Evolutionary conservation across 805 yeast genomes (phyloP).

Genomic region (Yarrowia osloensis): DNA sequence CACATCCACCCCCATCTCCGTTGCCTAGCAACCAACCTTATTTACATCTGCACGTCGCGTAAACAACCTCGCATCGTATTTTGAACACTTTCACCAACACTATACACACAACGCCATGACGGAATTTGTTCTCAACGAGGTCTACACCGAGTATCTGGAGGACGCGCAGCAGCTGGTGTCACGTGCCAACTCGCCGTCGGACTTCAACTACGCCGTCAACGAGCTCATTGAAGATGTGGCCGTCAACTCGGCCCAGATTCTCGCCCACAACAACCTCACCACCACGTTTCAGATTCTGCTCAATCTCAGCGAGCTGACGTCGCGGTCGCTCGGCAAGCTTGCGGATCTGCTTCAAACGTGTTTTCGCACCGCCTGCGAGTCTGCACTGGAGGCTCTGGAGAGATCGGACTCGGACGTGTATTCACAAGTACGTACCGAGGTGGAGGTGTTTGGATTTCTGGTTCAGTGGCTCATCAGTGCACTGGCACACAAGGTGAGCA

Average conservation of each 20-base stretch:
- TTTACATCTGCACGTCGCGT: slow-evolving; percentile 23
- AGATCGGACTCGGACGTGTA: not conserved
- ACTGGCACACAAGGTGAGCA: slow-evolving; percentile 30
- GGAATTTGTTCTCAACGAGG: slow-evolving; percentile 19
- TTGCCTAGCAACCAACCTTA: slow-evolving; percentile 14
- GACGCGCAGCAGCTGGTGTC: slow-evolving; percentile 20
- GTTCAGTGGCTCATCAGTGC: slow-evolving; percentile 35
- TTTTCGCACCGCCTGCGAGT: slow-evolving; percentile 4
- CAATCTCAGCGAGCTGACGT: slow-evolving; percentile 9
- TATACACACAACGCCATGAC: not conserved
- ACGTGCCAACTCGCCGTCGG: slow-evolving; percentile 18
- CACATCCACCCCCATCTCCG: not conserved
- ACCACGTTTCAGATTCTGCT: slow-evolving; percentile 21
- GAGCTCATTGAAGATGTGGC: slow-evolving; percentile 28
- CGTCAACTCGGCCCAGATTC: not conserved
- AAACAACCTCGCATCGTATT: not conserved
- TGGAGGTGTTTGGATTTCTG: slow-evolving; percentile 37
- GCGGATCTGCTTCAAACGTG: slow-evolving; percentile 22
- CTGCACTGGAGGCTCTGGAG: not conserved
- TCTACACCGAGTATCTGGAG: slow-evolving; percentile 20
- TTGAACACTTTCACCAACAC: not conserved
- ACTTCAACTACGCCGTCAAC: slow-evolving; percentile 24
- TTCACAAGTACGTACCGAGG: slow-evolving; percentile 30
- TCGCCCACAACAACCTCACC: not conserved
- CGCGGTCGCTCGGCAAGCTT: slow-evolving; percentile 21